Evolutionary conservation across 148 eudicot genomes (phyloP), one percentile per base, ranked within the genome.

Genomic region (Chenopodium formosanum): DNA sequence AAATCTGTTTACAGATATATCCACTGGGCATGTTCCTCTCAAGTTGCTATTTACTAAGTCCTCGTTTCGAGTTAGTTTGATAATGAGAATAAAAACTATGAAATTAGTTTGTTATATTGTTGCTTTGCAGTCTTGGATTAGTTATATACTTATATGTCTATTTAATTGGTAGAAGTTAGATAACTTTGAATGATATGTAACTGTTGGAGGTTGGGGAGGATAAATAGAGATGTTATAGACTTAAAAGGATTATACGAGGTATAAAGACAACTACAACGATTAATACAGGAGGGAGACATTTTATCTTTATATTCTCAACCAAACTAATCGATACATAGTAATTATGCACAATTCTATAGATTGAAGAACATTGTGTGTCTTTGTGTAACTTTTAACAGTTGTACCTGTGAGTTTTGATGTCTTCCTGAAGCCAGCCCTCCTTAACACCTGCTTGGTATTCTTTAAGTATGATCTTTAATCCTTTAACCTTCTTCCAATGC

Each of bases 1-100:
- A 82, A 77, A 56, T 79, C 82, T 78, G 67, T 70, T 22, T 48
- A 32, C 9, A 23, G 19, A 50, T 70, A 67, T 68, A 58, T 48
- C 32, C 40, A 70, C 69, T 67, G 12, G 68, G 40, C 47, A n/a
- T 56, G 62, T 5, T 47, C 14, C 14, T 37, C 70, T 67, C 34
- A 63, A 48, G 80, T 74, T 71, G 23, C 32, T 75, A 34, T 66
- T 31, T 65, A 74, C 31, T 65, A 74, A 47, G 65, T 22, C 20
- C 67, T 47, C 17, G 8, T 75, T 40, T 53, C 22, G 14, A 68
- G 71, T 80, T 10, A 22, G 71, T 9, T 34, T 70, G 44, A 40
- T 40, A 40, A 40, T 7, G 6, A 40, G 44, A 40, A 6, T 4
- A 6, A 40, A 40, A 40, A 40, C 8, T 40, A 40, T 40, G 44